Conservation (phyloP, 1,139 yeast genomes). For the Taphrina wiesneri region DNA sequence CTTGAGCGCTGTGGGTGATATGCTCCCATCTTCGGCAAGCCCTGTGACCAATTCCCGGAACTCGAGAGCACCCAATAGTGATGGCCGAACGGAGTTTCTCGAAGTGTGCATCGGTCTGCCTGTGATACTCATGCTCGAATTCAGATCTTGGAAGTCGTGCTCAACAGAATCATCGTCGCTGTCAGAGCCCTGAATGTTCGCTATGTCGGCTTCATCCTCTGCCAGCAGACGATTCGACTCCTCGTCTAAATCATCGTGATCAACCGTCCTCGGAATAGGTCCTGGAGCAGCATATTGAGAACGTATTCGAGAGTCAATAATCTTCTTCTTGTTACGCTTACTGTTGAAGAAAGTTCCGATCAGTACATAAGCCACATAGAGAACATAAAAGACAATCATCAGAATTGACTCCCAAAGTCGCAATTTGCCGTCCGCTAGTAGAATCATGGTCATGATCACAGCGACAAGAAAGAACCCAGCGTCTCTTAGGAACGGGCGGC, state of each 20-base stretch:
- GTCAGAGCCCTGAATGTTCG: background rate
- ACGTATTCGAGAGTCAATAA: constrained; percentile 20
- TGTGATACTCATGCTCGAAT: constrained; percentile 29
- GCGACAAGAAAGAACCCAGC: constrained; percentile 55
- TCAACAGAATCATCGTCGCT: constrained; percentile 20
- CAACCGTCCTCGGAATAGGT: background rate
- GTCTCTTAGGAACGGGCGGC: constrained; percentile 58
- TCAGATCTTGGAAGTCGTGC: constrained; percentile 19
- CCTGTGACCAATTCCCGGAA: constrained; percentile 44
- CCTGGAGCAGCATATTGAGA: constrained; percentile 20
- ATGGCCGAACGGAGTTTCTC: constrained; percentile 47
- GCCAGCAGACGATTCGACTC: constrained; percentile 4
- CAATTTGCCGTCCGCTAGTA: constrained; percentile 51
- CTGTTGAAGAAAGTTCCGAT: constrained; percentile 33
- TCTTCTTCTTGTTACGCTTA: background rate
- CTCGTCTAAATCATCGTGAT: constrained; percentile 22
- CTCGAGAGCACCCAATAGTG: constrained; percentile 52
- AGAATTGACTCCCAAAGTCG: constrained; percentile 52
- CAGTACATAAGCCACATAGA: constrained; percentile 49
- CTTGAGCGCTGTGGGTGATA: constrained; percentile 1
- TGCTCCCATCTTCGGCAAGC: constrained; percentile 4
- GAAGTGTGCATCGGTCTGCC: constrained; percentile 14
- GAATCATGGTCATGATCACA: constrained; percentile 48
- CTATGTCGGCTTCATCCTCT: background rate
- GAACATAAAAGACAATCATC: constrained; percentile 59